Evolutionary conservation across 75 land plant species (phyloP), one percentile per base, ranked within the genome.

Genomic region (Adiantum capillusveneris): DNA sequence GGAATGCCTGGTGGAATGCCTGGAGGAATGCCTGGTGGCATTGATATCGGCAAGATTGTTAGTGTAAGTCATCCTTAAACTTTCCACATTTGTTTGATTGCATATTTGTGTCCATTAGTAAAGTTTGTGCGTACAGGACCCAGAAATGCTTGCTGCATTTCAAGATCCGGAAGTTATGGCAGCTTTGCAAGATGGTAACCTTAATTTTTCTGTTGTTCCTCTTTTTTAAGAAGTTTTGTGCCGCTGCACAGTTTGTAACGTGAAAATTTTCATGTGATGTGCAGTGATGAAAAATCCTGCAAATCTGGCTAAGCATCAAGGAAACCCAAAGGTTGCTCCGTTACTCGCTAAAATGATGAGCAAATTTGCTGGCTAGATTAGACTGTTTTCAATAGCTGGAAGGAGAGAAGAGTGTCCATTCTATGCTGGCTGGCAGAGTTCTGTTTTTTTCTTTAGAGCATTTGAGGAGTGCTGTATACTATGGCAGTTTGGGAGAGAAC

Each of bases 271-370:
- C 37, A 34, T 34, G 9, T 34, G 3, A 31, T 49, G 17, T 78
- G 78, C 84, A 95, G 99, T 95, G 44, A 95, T 95, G 99, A 90
- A 81, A 67, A 95, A 95, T 54, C 99, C 99, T 48, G 87, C 86
- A 18, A 95, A 83, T 56, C 63, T 95, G 52, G 83, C 88, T 13
- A 90, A 95, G 84, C 81, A 95, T 64, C 96, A 95, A 65, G 64
- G 78, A 29, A 90, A 95, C 58, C 99, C 99, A 1, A 95, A 90
- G 67, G 80, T 95, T 62, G 99, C 92, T 60, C 99, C 99, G 0
- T 56, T 90, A 17, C 81, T 95, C 62, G 83, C 87, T 25, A 95
- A 95, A 64, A 95, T 95, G 96, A 86, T 89, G 92, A 58, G 74
- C 62, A 95, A 90, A 62, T 90, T 95, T 80, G 80, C 63, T 20